A percentile compares a stretch with the other conserved stretches of the same genome.
Conservation (phyloP, 495 filamentous ascomycete genomes). For the Neurospora sp. region DNA sequence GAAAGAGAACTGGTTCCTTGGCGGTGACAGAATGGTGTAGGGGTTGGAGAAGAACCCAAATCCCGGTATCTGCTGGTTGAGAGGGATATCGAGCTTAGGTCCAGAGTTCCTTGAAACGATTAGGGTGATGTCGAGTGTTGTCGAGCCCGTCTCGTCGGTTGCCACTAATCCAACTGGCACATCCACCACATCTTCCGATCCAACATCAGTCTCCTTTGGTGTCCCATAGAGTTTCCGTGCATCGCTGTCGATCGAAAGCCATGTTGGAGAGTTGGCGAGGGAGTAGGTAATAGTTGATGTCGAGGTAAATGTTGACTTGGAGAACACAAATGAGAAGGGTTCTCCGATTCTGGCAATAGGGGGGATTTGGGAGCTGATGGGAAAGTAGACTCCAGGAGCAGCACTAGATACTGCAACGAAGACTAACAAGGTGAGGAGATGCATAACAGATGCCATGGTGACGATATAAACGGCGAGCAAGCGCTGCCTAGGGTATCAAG, state of each 20-base stretch:
- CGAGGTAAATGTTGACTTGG: conserved; percentile 55
- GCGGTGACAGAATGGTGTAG: conserved; percentile 26
- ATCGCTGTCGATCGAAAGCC: conserved; percentile 56
- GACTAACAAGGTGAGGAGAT: conserved; percentile 6
- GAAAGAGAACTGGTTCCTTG: conserved; percentile 28
- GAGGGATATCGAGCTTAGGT: conserved; percentile 24
- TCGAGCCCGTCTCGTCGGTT: conserved; percentile 48
- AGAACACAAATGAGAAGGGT: conserved; percentile 58
- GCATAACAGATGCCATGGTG: conserved; percentile 10
- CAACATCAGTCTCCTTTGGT: conserved; percentile 45
- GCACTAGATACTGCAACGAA: conserved; percentile 25
- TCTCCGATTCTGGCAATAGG: conserved; percentile 58
- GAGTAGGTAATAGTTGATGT: conserved; percentile 47
- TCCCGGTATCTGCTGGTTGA: conserved; percentile 26
- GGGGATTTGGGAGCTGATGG: conserved; percentile 68
- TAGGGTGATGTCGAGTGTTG: conserved; percentile 47
- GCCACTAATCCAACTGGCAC: conserved; percentile 48
- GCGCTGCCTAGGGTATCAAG: background rate
- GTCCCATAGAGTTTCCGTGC: conserved; percentile 55
- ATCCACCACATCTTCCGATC: conserved; percentile 32
- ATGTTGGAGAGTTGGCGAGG: conserved; percentile 50
- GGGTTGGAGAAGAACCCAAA: conserved; percentile 33
- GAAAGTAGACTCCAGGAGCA: conserved; percentile 46
- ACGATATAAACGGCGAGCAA: background rate
- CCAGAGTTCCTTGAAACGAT: conserved; percentile 45